Evolutionary conservation across 345 rosid genomes (phyloP), one percentile per base, ranked within the genome.

Genomic region (Hypericum perforatum): DNA sequence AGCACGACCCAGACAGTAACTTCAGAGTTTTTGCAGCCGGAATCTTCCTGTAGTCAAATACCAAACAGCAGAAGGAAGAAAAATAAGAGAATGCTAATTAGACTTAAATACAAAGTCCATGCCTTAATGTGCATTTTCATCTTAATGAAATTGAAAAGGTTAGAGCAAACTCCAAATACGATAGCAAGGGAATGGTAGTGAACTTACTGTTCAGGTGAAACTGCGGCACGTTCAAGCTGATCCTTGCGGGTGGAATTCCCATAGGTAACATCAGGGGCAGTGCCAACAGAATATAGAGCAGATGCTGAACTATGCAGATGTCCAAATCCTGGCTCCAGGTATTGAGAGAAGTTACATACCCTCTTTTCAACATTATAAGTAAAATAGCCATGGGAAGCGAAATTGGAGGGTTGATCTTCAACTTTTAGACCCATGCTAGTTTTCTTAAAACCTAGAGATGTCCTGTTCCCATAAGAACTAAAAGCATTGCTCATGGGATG

Each of bases 371-470:
- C 63, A 72, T 74, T 70, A 48, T 70, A 76, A 41, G 72, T 64
- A 57, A 73, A 65, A 56, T 74, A 82, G 37, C 85, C 90, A 49
- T 73, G 32, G 32, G 32, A 22, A 22, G 32, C 32, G 32, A 75
- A 22, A 77, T 58, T 0, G 64, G 68, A 62, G 77, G 64, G 64
- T n/a, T 75, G 80, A 61, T 68, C 76, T 43, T 12, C 52, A 16
- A 79, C 76, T 65, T 68, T 64, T 58, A 85, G 72, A 69, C 76
- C 76, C 96, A 82, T 83, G 62, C 78, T 83, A 56, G 74, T 69
- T 60, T 71, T 82, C 60, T 70, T 71, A 67, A 66, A 69, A 61
- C 63, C 54, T 22, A 39, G 54, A 38, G 56, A 56, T 54, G 64
- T 59, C 60, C 63, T 59, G 41, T 68, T 72, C 37, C 75, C 58